Evolutionary conservation across 31 red algal genomes (phyloP), one percentile per base, ranked within the genome.

Genomic region (Pterothamnion heteromorphum): DNA sequence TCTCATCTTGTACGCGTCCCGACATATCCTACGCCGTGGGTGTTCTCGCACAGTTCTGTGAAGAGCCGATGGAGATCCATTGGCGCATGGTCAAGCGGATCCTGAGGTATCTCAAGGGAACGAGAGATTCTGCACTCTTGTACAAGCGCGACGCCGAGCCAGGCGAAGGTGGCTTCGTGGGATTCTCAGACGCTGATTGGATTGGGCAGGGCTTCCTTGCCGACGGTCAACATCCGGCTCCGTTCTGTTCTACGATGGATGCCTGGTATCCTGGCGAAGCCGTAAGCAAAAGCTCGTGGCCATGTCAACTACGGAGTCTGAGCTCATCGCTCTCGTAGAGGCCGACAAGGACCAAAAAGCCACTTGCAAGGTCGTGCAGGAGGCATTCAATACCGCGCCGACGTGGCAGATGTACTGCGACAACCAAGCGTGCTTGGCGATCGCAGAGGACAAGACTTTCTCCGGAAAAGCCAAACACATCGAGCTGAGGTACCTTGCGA

Each of bases 71-170:
- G 24, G 0, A 0, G 3, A 24, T 80, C 1, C 92, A 87, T 41
- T 84, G 91, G 91, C 2, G 33, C 3, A 33, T 88, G 57, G 28
- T 91, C 64, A 93, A 93, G 9, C 83, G 85, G 0, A 23, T 93
- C 0, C 0, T 89, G 18, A 0, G 92, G n/a, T 93, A 93, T 34
- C 37, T 92, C 0, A 0, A 86, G 36, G 80, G 91, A 37, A 92
- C 91, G 0, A 28, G 21, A 26, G 78, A 39, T 0, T n/a, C 35
- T 2, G 32, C 36, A 35, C 4, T 80, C 0, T 32, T 74, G 23
- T 74, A 74, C 64, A 74, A 14, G 2, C 1, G 27, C 4, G 27
- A 14, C 1, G 4, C 23, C 27, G 64, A 4, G 4, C 1, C 2
- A 74, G 27, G 27, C 4, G 64, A 14, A 27, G 27, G 64, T 1